Evolutionary conservation across 202 grass and related monocot genomes (phyloP), one percentile per base, ranked within the genome.

Genomic region (Setaria italica): DNA sequence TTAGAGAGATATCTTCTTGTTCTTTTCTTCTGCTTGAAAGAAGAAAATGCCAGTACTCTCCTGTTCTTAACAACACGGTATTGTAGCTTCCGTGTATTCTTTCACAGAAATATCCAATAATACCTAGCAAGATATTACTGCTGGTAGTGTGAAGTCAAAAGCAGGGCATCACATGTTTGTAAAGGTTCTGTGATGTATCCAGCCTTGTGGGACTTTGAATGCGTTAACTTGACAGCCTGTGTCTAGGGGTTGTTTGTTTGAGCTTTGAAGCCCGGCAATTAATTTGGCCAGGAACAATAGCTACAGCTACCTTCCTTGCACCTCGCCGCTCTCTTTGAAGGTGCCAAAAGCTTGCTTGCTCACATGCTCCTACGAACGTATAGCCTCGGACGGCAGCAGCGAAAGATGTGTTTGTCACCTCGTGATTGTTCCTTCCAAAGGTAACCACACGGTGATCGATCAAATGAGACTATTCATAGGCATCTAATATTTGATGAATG

Each of bases 221-320:
- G 32, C 74, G 30, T 9, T 59, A 82, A 77, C 20, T 71, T 65
- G 65, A 78, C 89, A 88, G 77, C 85, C 48, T 46, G 77, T 72
- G 67, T 67, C 79, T 55, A 63, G 41, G 43, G 48, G 46, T 32
- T 56, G 63, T 42, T 81, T 76, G 70, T 72, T 77, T 51, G 49
- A 78, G 49, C 62, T 77, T 77, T 51, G 41, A 74, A 65, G 16
- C 66, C 48, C 32, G 11, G 20, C 64, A 73, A 78, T 91, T 81
- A 72, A 78, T 82, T 82, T 82, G 56, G 53, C 21, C 41, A 71
- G 49, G 66, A 49, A 66, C 47, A 84, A 74, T 14, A 88, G 70
- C 34, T 84, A 84, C 62, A 73, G 77, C 82, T 75, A 82, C 74
- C 86, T 87, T 78, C 72, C 65, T 79, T 88, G 82, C 57, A 76